These are phyloP conservation scores for Diversispora epigaea DNA, from an alignment of 192 early-diverging fungal species.

Conservation along the genomic window DNA sequence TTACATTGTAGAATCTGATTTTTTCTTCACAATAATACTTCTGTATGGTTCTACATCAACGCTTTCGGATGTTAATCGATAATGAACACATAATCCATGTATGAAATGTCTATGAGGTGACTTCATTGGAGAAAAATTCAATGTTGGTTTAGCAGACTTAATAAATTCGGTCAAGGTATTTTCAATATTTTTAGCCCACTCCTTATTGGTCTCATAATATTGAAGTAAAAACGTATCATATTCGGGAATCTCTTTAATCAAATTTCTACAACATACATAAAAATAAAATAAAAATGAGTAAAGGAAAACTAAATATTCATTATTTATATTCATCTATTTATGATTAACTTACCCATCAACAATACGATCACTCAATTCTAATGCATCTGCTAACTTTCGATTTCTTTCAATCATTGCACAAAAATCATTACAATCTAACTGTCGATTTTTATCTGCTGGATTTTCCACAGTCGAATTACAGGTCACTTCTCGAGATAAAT, in stretches of 20 bases:
- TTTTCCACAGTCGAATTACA: constrained; percentile 65
- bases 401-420: constrained; percentile 82
- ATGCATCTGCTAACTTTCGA: constrained; percentile 72
- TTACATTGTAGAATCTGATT: constrained; percentile 35
- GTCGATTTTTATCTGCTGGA: constrained; percentile 41
- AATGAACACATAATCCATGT: constrained; percentile 70
- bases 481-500: constrained; percentile 52
- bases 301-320: background rate
- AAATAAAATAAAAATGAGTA: background rate
- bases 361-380: constrained; percentile 58
- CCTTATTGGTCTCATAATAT: constrained; percentile 61
- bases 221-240: constrained; percentile 67
- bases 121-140: constrained; percentile 73
- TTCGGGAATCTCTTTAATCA: constrained; percentile 27
- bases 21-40: constrained; percentile 65
- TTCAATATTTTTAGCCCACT: constrained; percentile 73
- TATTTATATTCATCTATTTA: background rate
- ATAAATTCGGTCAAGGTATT: constrained; percentile 54
- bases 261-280: constrained; percentile 22
- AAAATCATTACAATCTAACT: constrained; percentile 75
- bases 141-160: constrained; percentile 37
- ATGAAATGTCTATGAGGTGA: constrained; percentile 64
- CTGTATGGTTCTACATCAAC: constrained; percentile 76
- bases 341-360: constrained; percentile 25
- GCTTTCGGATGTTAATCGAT: constrained; percentile 70